Base-by-base conservation (phyloP, 345 rosid genomes). In the Eutrema heterophyllum region DNA sequence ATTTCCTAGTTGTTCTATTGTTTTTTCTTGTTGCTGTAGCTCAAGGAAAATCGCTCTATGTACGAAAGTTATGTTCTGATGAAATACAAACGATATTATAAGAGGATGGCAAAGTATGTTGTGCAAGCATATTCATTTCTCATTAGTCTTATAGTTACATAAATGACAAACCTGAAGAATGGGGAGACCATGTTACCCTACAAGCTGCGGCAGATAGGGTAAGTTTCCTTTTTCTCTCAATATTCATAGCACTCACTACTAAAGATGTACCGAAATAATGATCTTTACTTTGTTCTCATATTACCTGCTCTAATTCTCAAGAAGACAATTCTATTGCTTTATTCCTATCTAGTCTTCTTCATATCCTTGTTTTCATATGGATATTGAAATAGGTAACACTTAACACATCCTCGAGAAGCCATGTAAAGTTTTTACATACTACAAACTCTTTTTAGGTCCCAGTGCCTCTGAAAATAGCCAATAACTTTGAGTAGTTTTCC, bases 181-280 rank as follows among this genome's bases (percentile, higher is more conserved):
- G 96, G 97, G 98, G 96, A 27, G 98, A 94, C 74, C 98, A 94
- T 78, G 77, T 94, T 26, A 94, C 96, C 41, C 77, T 94, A 71
- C 98, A 94, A 87, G 95, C 98, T 53, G 98, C 97, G 51, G 97
- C 98, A 44, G 98, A 94, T 78, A 91, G 85, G 90, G 98, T 90
- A 54, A 57, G 26, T 58, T 33, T 77, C 27, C 67, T 55, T 58
- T 61, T 56, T 75, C n/a, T 30, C 70, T 39, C 54, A 54, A 33
- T 66, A 7, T 52, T 41, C 29, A 60, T 35, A 60, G 7, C 63
- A 62, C 35, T 50, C 3, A 14, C 45, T 69, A 32, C n/a, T 71
- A 26, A 6, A 44, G 26, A 38, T 38, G 43, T 51, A 15, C 53
- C 18, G 40, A 21, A 41, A 27, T 40, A 32, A 27, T 56, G 30